A percentile compares a stretch with the other conserved stretches of the same genome.
Evolutionary conservation across 108 stramenopile genomes (phyloP).

Genomic region (Schizochytrium sp.): DNA sequence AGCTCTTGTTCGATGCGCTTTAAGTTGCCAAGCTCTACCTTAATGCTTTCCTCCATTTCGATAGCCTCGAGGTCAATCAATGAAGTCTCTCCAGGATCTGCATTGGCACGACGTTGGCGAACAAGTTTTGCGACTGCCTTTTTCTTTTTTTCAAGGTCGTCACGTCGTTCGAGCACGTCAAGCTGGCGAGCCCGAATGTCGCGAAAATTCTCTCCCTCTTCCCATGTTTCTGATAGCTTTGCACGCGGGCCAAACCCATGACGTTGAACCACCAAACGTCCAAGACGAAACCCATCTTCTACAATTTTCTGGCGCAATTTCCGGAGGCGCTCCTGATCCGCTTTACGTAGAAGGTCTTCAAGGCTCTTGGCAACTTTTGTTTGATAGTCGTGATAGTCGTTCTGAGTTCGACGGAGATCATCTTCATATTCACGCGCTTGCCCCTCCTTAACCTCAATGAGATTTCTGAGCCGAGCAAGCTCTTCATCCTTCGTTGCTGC

Average conservation of each 20-base stretch:
- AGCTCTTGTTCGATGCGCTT: slow-evolving; percentile 57
- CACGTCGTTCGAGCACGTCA: slow-evolving; percentile 36
- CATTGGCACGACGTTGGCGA: slow-evolving; percentile 14
- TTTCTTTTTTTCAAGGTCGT: slow-evolving; percentile 35
- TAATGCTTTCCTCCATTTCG: slow-evolving; percentile 32
- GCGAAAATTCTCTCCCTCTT: slow-evolving; percentile 43
- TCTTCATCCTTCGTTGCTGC: not conserved
- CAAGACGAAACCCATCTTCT: slow-evolving; percentile 31
- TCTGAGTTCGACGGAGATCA: slow-evolving; percentile 32
- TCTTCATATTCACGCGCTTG: not conserved
- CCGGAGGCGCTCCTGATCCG: slow-evolving; percentile 38
- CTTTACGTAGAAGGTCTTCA: slow-evolving; percentile 45
- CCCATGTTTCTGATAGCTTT: slow-evolving; percentile 53
- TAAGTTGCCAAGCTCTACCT: slow-evolving; percentile 29
- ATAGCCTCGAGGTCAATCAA: slow-evolving; percentile 52
- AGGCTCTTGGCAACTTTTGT: slow-evolving; percentile 54
- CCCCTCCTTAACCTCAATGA: slow-evolving; percentile 42
- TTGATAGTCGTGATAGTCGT: slow-evolving; percentile 3
- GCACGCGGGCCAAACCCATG: slow-evolving; percentile 56
- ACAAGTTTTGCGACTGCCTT: slow-evolving; percentile 11
- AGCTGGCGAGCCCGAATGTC: slow-evolving; percentile 23
- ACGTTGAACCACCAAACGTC: slow-evolving; percentile 2
- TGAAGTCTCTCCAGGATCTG: not conserved
- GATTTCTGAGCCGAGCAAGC: slow-evolving; percentile 1
- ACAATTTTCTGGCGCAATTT: not conserved